phyloP scores from a whole-genome alignment of 106 monocot genomes.

The Apostasia ramifera region DNA sequence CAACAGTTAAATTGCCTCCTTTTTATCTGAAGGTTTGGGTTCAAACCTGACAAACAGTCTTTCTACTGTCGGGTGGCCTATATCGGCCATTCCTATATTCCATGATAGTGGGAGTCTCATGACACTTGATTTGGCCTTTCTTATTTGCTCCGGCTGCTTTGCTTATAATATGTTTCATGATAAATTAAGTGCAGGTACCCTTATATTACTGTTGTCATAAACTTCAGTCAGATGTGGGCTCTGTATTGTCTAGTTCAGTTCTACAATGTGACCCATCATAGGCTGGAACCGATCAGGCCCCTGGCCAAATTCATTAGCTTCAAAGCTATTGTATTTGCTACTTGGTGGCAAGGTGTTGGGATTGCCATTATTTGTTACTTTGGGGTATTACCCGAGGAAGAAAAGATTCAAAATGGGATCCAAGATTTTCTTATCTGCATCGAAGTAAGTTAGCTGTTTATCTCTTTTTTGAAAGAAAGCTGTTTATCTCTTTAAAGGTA shows the following conservation, averaged over 20 bases:
- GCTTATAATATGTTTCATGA: neutral
- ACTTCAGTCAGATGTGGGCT: slow-evolving; percentile 94
- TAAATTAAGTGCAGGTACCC: slow-evolving; percentile 54
- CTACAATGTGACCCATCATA: slow-evolving; percentile 72
- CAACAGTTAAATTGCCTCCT: too few species aligned
- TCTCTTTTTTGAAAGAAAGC: neutral
- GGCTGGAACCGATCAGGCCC: slow-evolving; percentile 55
- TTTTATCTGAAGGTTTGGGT: too few species aligned
- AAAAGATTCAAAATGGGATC: slow-evolving; percentile 65
- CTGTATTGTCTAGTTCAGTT: slow-evolving; percentile 85
- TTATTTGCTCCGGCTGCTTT: neutral
- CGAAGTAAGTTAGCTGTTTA: slow-evolving; percentile 39
- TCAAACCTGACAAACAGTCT: too few species aligned
- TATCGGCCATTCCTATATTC: too few species aligned
- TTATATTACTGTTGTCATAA: slow-evolving; percentile 68
- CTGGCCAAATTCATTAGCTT: slow-evolving; percentile 91
- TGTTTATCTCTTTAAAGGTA: too few species aligned
- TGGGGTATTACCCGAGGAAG: slow-evolving; percentile 58
- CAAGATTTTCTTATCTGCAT: slow-evolving; percentile 89
- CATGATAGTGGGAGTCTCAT: too few species aligned
- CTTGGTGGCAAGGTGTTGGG: slow-evolving; percentile 93
- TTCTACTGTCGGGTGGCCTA: too few species aligned
- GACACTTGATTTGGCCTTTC: neutral
- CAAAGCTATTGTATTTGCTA: slow-evolving; percentile 89
- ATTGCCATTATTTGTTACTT: slow-evolving; percentile 69